These are phyloP conservation scores for Fusarium oligoseptatum DNA, from an alignment of 2,329 filamentous ascomycete genomes.

Conservation along the genomic window DNA sequence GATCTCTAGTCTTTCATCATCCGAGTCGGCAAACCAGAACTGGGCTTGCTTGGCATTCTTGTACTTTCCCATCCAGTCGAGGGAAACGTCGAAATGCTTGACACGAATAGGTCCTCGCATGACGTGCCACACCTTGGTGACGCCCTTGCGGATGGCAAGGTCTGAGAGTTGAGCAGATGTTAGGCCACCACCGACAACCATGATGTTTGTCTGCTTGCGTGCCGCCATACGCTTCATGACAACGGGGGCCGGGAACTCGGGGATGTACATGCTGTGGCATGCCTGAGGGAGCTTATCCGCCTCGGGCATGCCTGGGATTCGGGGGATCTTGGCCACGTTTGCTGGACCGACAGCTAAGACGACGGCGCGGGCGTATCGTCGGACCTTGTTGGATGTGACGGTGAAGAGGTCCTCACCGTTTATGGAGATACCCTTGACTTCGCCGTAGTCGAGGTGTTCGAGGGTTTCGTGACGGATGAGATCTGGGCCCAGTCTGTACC, in stretches of 20 bases:
- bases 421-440: conserved; percentile 58
- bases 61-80: conserved; percentile 87
- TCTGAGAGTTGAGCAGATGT: conserved; percentile 82
- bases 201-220: conserved; percentile 68
- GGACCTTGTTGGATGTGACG: conserved; percentile 67
- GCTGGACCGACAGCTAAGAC: conserved; percentile 80
- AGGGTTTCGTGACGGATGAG: conserved; percentile 74
- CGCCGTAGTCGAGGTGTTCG: conserved; percentile 70
- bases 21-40: conserved; percentile 82
- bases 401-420: conserved; percentile 73
- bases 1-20: conserved; percentile 76
- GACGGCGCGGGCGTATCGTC: conserved; percentile 71
- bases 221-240: conserved; percentile 66
- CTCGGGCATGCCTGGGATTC: conserved; percentile 51
- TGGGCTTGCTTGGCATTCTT: conserved; percentile 81
- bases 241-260: conserved; percentile 66
- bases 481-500: conserved; percentile 61
- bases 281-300: conserved; percentile 55
- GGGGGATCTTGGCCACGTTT: conserved; percentile 66
- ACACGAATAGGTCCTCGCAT: conserved; percentile 72
- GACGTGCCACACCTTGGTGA: conserved; percentile 77
- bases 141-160: conserved; percentile 72
- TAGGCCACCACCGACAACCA: conserved; percentile 81
- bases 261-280: conserved; percentile 76
- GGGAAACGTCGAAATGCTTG: conserved; percentile 83